phyloP scores from a whole-genome alignment of 2,329 filamentous ascomycete species.

The Alternaria burnsii region DNA sequence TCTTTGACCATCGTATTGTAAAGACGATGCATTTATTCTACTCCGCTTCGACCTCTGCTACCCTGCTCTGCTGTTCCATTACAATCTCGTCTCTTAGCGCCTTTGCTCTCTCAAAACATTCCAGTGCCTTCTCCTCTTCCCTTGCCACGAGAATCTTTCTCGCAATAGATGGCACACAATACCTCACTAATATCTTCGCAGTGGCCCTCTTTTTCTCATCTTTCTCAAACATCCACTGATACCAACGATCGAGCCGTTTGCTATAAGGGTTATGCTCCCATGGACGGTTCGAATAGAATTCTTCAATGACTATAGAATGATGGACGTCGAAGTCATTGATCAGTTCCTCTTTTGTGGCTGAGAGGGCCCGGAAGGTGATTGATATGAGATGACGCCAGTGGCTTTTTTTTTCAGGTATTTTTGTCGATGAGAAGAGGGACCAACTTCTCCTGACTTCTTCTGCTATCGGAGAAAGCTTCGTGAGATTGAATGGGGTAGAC shows the following conservation, averaged over 20 bases:
- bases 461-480: constrained; percentile 5
- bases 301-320: neutral
- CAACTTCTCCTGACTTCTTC: neutral
- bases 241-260: constrained; percentile 22
- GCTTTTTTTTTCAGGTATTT: neutral
- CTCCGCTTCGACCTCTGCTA: neutral
- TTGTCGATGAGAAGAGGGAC: neutral
- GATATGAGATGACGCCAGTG: neutral
- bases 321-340: neutral
- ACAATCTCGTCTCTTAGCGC: neutral
- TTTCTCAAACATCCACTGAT: constrained; percentile 14
- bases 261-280: constrained; percentile 20
- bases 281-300: neutral
- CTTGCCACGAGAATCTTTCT: constrained; percentile 3
- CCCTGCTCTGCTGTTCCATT: neutral
- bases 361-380: constrained; percentile 27
- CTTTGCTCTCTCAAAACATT: neutral
- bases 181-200: neutral
- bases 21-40: neutral
- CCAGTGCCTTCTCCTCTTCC: neutral
- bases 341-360: constrained; percentile 14
- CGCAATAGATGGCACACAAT: constrained; percentile 6
- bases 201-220: constrained; percentile 6
- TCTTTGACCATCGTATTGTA: neutral
- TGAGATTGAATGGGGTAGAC: constrained; percentile 17